Evolutionary conservation across 1,284 basidiomycete genomes (phyloP).

Genomic region (Polyporus tsugae): DNA sequence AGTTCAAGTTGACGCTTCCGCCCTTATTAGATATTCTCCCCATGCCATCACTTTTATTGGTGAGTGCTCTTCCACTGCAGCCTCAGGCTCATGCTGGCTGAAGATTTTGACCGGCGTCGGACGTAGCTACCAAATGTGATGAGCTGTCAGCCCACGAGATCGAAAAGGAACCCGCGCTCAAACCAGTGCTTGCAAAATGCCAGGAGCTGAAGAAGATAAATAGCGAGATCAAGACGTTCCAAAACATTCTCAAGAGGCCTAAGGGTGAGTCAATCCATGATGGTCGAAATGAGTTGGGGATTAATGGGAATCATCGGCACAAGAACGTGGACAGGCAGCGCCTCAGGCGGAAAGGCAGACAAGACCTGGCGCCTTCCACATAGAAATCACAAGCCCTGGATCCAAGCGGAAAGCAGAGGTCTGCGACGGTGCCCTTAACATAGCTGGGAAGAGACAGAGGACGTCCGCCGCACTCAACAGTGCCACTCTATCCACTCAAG

Average conservation of each 20-base stretch:
- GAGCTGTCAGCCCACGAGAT: background rate
- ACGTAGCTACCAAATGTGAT: conserved; percentile 8
- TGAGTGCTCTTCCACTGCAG: background rate
- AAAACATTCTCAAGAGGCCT: background rate
- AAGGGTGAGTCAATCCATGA: background rate
- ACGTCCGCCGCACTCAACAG: background rate
- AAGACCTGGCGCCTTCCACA: no score
- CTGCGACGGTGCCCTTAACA: background rate
- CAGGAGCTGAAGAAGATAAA: background rate
- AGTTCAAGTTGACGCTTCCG: background rate
- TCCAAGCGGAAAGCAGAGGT: background rate
- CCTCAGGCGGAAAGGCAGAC: no score
- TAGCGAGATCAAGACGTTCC: background rate
- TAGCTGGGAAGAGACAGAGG: background rate
- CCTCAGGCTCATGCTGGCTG: background rate
- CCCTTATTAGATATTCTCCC: background rate
- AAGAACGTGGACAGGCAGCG: background rate
- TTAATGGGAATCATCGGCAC: background rate
- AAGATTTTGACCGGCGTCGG: background rate
- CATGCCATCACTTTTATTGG: conserved; percentile 9
- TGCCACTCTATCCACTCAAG: background rate
- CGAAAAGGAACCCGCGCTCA: background rate
- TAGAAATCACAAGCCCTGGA: no score
- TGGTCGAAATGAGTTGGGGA: no score
- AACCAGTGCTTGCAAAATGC: background rate